Percentiles rank a stretch among this genome's conserved stretches.
phyloP scores from a whole-genome alignment of 495 filamentous ascomycete species.

The Tuber brumale region DNA sequence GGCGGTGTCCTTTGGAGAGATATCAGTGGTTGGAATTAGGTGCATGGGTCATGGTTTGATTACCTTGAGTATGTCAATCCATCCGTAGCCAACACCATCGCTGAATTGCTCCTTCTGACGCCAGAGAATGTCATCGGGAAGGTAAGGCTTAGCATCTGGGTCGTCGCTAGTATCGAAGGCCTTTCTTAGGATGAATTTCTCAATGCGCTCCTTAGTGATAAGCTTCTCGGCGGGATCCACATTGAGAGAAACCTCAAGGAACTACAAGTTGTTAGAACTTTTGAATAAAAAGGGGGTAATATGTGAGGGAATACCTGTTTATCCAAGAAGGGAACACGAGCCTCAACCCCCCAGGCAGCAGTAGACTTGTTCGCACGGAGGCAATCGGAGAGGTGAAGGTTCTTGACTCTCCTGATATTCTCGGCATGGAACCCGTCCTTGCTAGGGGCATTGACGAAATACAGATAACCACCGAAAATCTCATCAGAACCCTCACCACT shows the following conservation, averaged over 20 bases:
- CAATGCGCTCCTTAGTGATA: constrained; percentile 80
- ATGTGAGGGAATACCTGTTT: constrained; percentile 55
- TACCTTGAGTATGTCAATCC: constrained; percentile 88
- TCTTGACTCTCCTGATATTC: constrained; percentile 85
- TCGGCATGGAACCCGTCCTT: constrained; percentile 89
- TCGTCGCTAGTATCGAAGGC: constrained; percentile 91
- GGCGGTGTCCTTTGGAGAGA: constrained; percentile 59
- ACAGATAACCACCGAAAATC: constrained; percentile 96
- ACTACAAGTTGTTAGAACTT: constrained; percentile 48
- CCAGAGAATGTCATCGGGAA: constrained; percentile 92
- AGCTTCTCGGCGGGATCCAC: constrained; percentile 91
- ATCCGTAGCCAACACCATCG: constrained; percentile 96
- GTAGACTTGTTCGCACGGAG: constrained; percentile 98
- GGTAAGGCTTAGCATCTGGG: constrained; percentile 69
- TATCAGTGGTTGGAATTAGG: not conserved
- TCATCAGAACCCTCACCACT: constrained; percentile 95
- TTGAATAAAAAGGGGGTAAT: not conserved
- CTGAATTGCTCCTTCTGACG: constrained; percentile 99
- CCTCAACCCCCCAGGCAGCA: constrained; percentile 96
- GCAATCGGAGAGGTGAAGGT: constrained; percentile 91
- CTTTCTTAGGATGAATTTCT: constrained; percentile 96
- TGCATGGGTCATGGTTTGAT: no score
- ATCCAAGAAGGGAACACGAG: constrained; percentile 95
- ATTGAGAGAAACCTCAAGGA: constrained; percentile 84
- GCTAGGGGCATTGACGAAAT: constrained; percentile 91